Conservation (phyloP, 148 eudicot genomes). For the Vaccinium corymbosum region DNA sequence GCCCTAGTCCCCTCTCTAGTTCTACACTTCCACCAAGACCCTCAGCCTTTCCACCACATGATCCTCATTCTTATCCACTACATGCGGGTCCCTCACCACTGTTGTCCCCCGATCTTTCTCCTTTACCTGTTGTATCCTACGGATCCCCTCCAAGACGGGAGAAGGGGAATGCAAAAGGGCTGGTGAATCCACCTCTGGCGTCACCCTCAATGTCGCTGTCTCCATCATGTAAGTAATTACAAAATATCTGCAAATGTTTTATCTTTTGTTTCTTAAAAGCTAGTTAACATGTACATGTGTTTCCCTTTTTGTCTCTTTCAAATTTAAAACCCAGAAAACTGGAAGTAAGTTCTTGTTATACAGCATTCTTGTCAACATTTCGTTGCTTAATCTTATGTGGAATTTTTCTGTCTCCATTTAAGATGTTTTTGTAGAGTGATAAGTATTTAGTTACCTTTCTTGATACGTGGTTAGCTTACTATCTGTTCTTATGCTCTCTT, state of each 20-base stretch:
- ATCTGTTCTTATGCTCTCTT: not conserved
- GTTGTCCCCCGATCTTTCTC: slow-evolving; percentile 29
- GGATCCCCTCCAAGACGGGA: slow-evolving; percentile 18
- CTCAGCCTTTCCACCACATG: not conserved
- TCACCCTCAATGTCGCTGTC: slow-evolving; percentile 12
- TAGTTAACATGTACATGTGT: not conserved
- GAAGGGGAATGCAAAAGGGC: slow-evolving; percentile 7
- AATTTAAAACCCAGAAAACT: not conserved
- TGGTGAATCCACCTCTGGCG: slow-evolving; percentile 15
- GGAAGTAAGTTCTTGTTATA: not conserved
- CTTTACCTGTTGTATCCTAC: slow-evolving; percentile 22
- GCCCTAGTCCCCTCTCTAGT: not conserved
- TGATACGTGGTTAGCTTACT: not conserved
- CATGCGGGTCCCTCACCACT: not conserved
- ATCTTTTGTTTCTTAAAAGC: not conserved
- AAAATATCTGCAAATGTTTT: not conserved
- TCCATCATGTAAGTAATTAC: slow-evolving; percentile 33
- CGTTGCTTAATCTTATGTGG: not conserved
- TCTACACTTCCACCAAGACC: not conserved
- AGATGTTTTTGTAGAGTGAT: not conserved
- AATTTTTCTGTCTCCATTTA: not conserved
- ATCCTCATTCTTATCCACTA: not conserved
- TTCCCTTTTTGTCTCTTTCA: not conserved
- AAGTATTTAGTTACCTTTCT: not conserved
- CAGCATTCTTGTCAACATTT: not conserved